Evolutionary conservation across 2,329 filamentous ascomycete genomes (phyloP), one percentile per base, ranked within the genome.

Genomic region (Neophaeococcomyces aloes): DNA sequence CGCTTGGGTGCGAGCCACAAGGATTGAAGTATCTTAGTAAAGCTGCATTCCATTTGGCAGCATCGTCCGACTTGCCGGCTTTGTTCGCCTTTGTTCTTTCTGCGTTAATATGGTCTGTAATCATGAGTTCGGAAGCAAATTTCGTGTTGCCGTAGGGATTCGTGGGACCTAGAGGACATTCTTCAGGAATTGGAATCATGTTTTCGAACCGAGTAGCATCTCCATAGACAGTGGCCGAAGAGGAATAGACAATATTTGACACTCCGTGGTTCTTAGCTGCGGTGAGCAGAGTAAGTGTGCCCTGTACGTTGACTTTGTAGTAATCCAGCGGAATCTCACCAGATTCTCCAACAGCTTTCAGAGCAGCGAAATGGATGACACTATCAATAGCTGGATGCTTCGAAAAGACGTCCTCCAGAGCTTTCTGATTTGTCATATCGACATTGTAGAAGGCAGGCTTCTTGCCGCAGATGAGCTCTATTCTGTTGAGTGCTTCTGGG

Each of bases 61-160:
- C 79, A 29, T 78, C 73, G 66, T 70, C 78, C 23, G 74, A 67
- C 65, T 89, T 81, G 51, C 83, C 85, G 13, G 75, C 79, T 72
- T 93, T 94, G 67, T 79, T 75, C 45, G 80, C 73, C 57, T 86
- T 88, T 65, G 76, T 83, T 57, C 89, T 82, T 71, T 95, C 81
- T 14, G 89, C 84, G 47, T 84, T 81, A 65, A 96, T 76, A 58
- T 86, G 79, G 66, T 98, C 91, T 55, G 81, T 87, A 63, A 98
- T 95, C 65, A 94, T 81, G 54, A 73, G 76, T 72, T 98, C 91
- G 51, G 94, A 87, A 55, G 81, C 84, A 59, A 85, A 81, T 73
- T 98, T 98, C 53, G 91, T 98, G 67, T 86, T 86, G 51, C 91
- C 93, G 67, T 98, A 98, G 19, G 89, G 87, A 74, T 96, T 98